phyloP scores from a whole-genome alignment of 179 eudicot species.

The Heliamphora ciliata region DNA sequence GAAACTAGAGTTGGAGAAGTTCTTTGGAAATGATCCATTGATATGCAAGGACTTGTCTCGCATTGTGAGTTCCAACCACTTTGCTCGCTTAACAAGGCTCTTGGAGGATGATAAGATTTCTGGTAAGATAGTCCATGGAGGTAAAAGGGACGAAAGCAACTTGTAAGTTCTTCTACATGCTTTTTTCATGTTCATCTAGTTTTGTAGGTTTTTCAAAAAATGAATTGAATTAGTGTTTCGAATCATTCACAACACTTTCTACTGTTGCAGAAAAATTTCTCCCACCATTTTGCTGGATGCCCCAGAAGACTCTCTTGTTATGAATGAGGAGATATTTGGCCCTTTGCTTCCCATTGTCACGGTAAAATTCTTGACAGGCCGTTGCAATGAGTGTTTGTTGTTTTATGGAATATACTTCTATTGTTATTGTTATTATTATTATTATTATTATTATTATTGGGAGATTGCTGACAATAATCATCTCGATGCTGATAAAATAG shows the following conservation, averaged over 20 bases:
- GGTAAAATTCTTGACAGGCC: conserved; percentile 35
- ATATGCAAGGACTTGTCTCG: conserved; percentile 60
- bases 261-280: conserved; percentile 52
- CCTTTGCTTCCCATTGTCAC: conserved; percentile 84
- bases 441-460: too few species aligned
- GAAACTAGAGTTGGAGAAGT: conserved; percentile 39
- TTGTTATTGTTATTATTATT: too few species aligned
- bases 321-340: conserved; percentile 88
- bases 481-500: conserved; percentile 3
- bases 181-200: conserved; percentile 11
- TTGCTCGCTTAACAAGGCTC: conserved; percentile 48
- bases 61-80: conserved; percentile 55
- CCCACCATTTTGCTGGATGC: conserved; percentile 81
- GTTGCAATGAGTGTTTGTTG: not conserved
- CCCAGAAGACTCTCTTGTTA: conserved; percentile 61
- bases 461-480: not conserved
- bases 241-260: not conserved
- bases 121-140: conserved; percentile 62
- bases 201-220: not conserved
- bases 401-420: not conserved
- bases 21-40: conserved; percentile 63
- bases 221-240: not conserved
- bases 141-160: conserved; percentile 47
- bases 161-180: conserved; percentile 38
- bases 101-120: conserved; percentile 68